Base-by-base conservation (phyloP, 768 basidiomycete genomes). In the Lactarius indigo region DNA sequence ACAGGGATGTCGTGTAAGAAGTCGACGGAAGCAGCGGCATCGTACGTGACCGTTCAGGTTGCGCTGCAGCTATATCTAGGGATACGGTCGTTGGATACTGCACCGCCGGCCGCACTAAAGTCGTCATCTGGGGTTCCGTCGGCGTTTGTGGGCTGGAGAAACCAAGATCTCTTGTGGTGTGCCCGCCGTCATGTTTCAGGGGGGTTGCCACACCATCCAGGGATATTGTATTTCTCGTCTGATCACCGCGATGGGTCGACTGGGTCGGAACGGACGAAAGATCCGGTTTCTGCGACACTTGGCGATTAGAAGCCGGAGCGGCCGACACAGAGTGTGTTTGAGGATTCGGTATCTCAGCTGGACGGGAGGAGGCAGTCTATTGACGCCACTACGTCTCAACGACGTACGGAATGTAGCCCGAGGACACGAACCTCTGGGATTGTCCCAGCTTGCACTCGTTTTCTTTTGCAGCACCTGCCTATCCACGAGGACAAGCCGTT, bases 381-480 rank as follows among this genome's bases (percentile, higher is more conserved):
- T 37, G 7, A 13, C 17, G 31, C 31, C 23, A 26, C 60, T 26
- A 23, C 20, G 17, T 31, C n/a, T 35, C 30, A 50, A 57, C 47
- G 37, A 17, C 26, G 31, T 31, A 30, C 26, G 30, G 17, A 50
- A 7, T 58, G 47, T 39, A 30, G 28, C n/a, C 55, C 28, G 8
- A 56, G 23, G 35, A n/a, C 13, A 61, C 66, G 6, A 18, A 64
- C 66, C 66, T 67, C 62, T 44, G 62, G 41, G 15, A 17, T 68
- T 69, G 64, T 9, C 18, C 8, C 61, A n/a, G 37, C 55, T 57
- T 23, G 31, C 28, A 5, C 64, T 6, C 64, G 55, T 26, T 42
- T 68, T 57, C 65, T 79, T 56, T 69, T 78, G 66, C 77, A 78
- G 37, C 75, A 71, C 62, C 70, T 73, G 57, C 78, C 78, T 39